Evolutionary conservation across 129 eudicot genomes (phyloP).

Genomic region (Logfia minima): DNA sequence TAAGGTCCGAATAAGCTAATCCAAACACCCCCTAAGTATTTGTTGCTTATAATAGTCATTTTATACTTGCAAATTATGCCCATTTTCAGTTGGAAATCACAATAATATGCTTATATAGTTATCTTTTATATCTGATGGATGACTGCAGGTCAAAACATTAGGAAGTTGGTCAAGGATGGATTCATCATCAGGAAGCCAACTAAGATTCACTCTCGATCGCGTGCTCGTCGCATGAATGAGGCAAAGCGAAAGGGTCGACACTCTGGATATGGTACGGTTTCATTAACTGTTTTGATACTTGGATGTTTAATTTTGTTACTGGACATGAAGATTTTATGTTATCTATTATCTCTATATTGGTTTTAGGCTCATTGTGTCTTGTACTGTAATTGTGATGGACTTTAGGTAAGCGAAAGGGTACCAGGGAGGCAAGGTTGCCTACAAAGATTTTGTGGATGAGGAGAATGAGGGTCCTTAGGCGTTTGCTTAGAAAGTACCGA

Average conservation of each 20-base stretch:
- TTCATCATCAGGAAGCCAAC: constrained; percentile 84
- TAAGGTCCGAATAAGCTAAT: not conserved
- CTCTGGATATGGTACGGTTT: constrained; percentile 70
- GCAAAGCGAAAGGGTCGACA: constrained; percentile 78
- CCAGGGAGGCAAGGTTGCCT: constrained; percentile 87
- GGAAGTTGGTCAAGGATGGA: constrained; percentile 85
- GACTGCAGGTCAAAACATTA: constrained; percentile 72
- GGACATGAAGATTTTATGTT: not conserved
- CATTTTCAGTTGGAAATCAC: not conserved
- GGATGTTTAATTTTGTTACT: not conserved
- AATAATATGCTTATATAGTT: not conserved
- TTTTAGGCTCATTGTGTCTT: not conserved
- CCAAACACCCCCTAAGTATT: not conserved
- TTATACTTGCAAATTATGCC: no score
- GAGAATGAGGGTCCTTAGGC: constrained; percentile 85
- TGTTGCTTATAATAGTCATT: not conserved
- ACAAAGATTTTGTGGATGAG: constrained; percentile 87
- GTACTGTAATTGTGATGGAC: not conserved
- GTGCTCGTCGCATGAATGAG: constrained; percentile 83
- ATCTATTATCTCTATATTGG: not conserved
- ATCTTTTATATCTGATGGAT: not conserved
- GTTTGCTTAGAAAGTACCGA: constrained; percentile 74
- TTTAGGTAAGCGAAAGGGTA: constrained; percentile 83
- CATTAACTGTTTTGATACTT: not conserved
- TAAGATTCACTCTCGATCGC: constrained; percentile 79